Percentiles rank a stretch among this genome's conserved stretches.
Evolutionary conservation across 2,329 filamentous ascomycete species (phyloP).

Genomic region (Aspergillus pseudoviridinutans): DNA sequence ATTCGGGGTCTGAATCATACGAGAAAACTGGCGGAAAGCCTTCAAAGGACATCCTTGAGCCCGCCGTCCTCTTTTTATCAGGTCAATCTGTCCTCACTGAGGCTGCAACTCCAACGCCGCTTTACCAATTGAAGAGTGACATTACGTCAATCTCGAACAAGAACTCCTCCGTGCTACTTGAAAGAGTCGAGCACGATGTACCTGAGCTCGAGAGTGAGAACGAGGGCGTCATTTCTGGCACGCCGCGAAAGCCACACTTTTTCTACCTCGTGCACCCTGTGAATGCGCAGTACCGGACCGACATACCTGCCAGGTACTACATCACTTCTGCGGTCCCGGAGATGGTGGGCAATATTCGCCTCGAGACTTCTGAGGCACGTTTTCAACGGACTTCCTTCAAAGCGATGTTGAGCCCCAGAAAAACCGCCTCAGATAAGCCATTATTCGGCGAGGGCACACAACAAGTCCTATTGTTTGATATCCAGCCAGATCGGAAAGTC

Average conservation of each 20-base stretch:
- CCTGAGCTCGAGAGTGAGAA: too few species aligned
- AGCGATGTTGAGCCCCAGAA: not conserved
- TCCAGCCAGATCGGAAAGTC: not conserved
- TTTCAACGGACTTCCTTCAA: slow-evolving; percentile 5
- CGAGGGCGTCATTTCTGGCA: too few species aligned
- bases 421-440: not conserved
- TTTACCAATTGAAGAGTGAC: too few species aligned
- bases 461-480: not conserved
- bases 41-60: too few species aligned
- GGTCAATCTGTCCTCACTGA: too few species aligned
- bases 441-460: not conserved
- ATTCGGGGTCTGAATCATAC: too few species aligned
- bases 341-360: slow-evolving; percentile 11
- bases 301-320: slow-evolving; percentile 13
- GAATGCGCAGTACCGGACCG: slow-evolving; percentile 14
- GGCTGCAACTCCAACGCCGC: too few species aligned
- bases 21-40: too few species aligned
- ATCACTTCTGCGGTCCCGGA: slow-evolving; percentile 1
- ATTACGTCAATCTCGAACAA: too few species aligned
- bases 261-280: slow-evolving; percentile 14
- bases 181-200: too few species aligned
- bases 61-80: too few species aligned
- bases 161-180: too few species aligned
- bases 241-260: not conserved
- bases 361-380: slow-evolving; percentile 3